A percentile compares a stretch with the other conserved stretches of the same genome.
Conservation (phyloP, 2,329 filamentous ascomycete species). For the Colletotrichum sp. region DNA sequence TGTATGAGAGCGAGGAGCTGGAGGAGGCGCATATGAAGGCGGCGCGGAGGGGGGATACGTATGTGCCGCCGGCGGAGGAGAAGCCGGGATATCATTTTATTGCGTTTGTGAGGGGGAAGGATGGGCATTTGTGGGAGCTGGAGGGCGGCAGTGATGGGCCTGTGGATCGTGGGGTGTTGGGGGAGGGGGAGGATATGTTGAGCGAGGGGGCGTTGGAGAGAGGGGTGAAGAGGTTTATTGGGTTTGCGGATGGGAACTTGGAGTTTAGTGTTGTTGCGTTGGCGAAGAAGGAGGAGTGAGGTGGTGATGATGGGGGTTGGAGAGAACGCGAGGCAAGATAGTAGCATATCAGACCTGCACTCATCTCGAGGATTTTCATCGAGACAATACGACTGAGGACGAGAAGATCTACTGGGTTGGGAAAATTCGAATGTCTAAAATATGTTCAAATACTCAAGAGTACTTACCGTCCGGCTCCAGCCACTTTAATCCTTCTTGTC, state of each 20-base stretch:
- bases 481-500: not conserved
- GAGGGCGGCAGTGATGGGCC: constrained; percentile 79
- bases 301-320: not conserved
- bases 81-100: constrained; percentile 78
- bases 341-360: too few species aligned
- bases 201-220: constrained; percentile 72
- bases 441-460: too few species aligned
- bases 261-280: constrained; percentile 46
- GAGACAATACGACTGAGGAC: not conserved
- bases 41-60: constrained; percentile 71
- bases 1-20: constrained; percentile 74
- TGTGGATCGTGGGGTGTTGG: constrained; percentile 65
- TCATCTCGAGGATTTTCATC: not conserved
- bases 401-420: not conserved
- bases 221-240: constrained; percentile 52
- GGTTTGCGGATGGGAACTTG: constrained; percentile 35
- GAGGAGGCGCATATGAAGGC: constrained; percentile 77
- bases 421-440: rapidly evolving
- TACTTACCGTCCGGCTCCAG: too few species aligned
- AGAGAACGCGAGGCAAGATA: too few species aligned
- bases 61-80: constrained; percentile 65
- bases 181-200: constrained; percentile 64
- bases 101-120: constrained; percentile 74
- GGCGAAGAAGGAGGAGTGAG: constrained; percentile 23
- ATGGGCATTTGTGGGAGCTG: constrained; percentile 76